A percentile compares a stretch with the other conserved stretches of the same genome.
Conservation (phyloP, 306 rosid species). For the Glycine latifolia region DNA sequence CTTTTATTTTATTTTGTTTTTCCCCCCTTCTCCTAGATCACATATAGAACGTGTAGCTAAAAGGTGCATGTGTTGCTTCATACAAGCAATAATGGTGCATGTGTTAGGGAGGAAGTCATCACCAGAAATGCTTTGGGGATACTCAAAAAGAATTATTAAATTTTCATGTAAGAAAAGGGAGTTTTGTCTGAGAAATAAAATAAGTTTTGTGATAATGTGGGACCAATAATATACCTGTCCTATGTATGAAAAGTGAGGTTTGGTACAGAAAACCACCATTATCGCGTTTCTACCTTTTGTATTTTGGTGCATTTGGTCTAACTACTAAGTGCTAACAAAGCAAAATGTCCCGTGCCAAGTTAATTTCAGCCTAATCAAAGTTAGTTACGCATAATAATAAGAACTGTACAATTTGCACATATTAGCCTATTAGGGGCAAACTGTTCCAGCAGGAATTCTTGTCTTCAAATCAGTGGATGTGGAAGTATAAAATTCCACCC, state of each 20-base stretch:
- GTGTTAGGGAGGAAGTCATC: conserved; percentile 64
- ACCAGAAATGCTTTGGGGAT: conserved; percentile 79
- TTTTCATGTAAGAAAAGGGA: conserved; percentile 47
- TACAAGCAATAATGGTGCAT: conserved; percentile 68
- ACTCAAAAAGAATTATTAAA: conserved; percentile 68
- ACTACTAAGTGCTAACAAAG: conserved; percentile 39
- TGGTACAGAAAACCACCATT: conserved; percentile 46
- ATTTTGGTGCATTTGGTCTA: conserved; percentile 48
- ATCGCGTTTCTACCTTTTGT: conserved; percentile 32
- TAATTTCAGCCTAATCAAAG: conserved; percentile 48
- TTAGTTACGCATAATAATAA: conserved; percentile 49
- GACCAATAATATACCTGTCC: conserved; percentile 48
- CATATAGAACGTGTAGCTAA: conserved; percentile 49
- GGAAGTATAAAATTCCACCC: not conserved
- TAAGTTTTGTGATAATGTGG: conserved; percentile 46
- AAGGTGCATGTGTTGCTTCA: conserved; percentile 73
- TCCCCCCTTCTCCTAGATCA: conserved; percentile 17
- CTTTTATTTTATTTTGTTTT: not conserved
- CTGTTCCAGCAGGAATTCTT: conserved; percentile 32
- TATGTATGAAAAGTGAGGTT: conserved; percentile 52
- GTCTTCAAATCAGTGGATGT: too few relatives aligned
- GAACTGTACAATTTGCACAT: conserved; percentile 37
- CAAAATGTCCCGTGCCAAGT: conserved; percentile 33
- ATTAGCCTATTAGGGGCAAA: not conserved
- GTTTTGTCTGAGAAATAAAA: conserved; percentile 36